A percentile compares a stretch with the other conserved stretches of the same genome.
These are phyloP conservation scores for Wickerhamomyces mucosus DNA, from an alignment of 805 yeast species.

Conservation along the genomic window DNA sequence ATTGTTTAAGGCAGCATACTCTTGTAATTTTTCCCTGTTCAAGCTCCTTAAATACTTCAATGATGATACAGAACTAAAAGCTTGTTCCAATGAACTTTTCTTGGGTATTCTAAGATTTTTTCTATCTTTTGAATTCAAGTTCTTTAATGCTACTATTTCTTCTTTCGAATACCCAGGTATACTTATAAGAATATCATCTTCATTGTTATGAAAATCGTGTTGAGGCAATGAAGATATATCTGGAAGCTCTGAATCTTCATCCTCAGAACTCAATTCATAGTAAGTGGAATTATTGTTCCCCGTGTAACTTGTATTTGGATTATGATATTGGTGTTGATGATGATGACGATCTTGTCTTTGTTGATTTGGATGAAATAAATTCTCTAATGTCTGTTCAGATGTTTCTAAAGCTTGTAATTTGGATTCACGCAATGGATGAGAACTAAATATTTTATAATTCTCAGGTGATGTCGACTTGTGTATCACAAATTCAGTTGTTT, in stretches of 20 bases:
- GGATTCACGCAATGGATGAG: constrained; percentile 18
- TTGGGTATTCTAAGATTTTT: constrained; percentile 17
- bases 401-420: constrained; percentile 16
- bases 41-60: constrained; percentile 10
- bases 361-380: constrained; percentile 10
- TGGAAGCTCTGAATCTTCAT: constrained; percentile 18
- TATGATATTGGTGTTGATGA: no score
- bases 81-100: constrained; percentile 15
- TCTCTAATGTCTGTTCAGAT: constrained; percentile 17
- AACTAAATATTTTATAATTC: constrained; percentile 14
- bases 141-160: constrained; percentile 18
- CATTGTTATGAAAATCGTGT: constrained; percentile 3
- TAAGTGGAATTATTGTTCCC: no score
- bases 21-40: constrained; percentile 7
- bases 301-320: no score
- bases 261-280: constrained; percentile 21
- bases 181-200: constrained; percentile 18
- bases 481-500: constrained; percentile 13
- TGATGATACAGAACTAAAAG: constrained; percentile 8
- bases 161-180: constrained; percentile 20
- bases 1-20: constrained; percentile 11
- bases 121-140: constrained; percentile 14
- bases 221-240: constrained; percentile 10
- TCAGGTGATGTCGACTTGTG: constrained; percentile 20
- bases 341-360: no score